Conservation (phyloP, 805 yeast genomes). For the Nakazawaea ernobii region DNA sequence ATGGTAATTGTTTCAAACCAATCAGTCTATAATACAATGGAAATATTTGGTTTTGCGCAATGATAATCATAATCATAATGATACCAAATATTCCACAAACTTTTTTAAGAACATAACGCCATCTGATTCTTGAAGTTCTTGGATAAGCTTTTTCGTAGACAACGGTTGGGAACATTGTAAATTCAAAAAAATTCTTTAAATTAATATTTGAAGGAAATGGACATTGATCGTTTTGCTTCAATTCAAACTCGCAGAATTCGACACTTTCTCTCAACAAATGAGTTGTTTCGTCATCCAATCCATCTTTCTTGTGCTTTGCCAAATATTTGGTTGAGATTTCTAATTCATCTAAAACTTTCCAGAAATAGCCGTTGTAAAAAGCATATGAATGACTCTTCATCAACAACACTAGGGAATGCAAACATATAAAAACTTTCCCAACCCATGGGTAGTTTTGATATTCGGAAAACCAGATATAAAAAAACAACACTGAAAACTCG, state of each 20-base stretch:
- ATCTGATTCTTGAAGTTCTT: conserved; percentile 61
- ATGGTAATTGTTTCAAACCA: conserved; percentile 43
- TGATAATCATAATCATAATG: conserved; percentile 71
- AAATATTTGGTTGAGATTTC: conserved; percentile 39
- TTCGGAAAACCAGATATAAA: conserved; percentile 55
- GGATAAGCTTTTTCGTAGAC: conserved; percentile 83
- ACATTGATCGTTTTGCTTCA: conserved; percentile 40
- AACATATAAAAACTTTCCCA: conserved; percentile 74
- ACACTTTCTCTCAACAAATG: conserved; percentile 41
- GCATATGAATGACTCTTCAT: conserved; percentile 97
- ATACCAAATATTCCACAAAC: conserved; percentile 81
- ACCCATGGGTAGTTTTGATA: conserved; percentile 74
- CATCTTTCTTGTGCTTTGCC: conserved; percentile 30
- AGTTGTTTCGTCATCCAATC: conserved; percentile 23
- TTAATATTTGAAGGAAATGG: conserved; percentile 73
- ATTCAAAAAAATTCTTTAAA: conserved; percentile 61
- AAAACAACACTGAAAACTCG: conserved; percentile 47
- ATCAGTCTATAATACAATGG: conserved; percentile 65
- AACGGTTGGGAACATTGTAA: conserved; percentile 83
- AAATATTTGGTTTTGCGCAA: conserved; percentile 70
- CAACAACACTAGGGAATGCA: conserved; percentile 79
- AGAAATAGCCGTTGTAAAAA: conserved; percentile 86
- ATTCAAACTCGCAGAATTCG: conserved; percentile 67
- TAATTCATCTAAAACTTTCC: conserved; percentile 56
- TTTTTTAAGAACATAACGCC: conserved; percentile 64